Conservation (phyloP, 2,329 filamentous ascomycete species). For the Alternaria dauci region DNA sequence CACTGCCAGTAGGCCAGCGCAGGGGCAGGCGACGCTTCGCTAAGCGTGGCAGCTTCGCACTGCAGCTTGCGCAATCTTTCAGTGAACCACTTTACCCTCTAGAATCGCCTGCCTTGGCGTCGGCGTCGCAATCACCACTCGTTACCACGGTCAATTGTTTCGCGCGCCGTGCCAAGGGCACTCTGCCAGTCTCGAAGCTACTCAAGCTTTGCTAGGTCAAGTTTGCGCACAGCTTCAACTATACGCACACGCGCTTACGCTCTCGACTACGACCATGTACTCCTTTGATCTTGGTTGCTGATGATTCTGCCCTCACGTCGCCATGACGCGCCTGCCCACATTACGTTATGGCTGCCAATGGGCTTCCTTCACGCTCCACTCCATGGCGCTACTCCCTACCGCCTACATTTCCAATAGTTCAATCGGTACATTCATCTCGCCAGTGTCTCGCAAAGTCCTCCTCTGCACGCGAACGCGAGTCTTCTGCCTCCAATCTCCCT, state of each 20-base stretch:
- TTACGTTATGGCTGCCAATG: constrained; percentile 13
- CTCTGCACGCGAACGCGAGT: constrained; percentile 1
- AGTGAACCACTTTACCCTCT: constrained; percentile 19
- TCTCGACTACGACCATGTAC: not conserved
- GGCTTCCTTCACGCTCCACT: not conserved
- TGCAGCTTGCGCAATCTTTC: constrained; percentile 25
- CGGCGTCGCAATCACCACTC: constrained; percentile 14
- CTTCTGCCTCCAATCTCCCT: constrained; percentile 15
- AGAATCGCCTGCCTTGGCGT: constrained; percentile 11
- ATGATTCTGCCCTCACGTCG: constrained; percentile 1
- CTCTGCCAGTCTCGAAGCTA: constrained; percentile 5
- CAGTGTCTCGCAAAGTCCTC: not conserved
- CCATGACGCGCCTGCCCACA: constrained; percentile 8
- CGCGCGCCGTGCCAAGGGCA: constrained; percentile 10
- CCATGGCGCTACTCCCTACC: not conserved
- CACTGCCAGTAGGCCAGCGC: not conserved
- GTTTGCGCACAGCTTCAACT: not conserved
- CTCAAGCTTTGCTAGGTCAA: constrained; percentile 14
- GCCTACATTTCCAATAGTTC: constrained; percentile 1
- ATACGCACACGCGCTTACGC: not conserved
- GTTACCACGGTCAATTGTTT: constrained; percentile 8
- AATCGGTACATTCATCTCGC: constrained; percentile 2
- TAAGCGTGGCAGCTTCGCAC: constrained; percentile 21
- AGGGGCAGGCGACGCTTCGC: constrained; percentile 17
- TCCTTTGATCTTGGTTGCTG: not conserved